Evolutionary conservation across 176 grass and related monocot genomes (phyloP).

Genomic region (Oryza rufipogon): DNA sequence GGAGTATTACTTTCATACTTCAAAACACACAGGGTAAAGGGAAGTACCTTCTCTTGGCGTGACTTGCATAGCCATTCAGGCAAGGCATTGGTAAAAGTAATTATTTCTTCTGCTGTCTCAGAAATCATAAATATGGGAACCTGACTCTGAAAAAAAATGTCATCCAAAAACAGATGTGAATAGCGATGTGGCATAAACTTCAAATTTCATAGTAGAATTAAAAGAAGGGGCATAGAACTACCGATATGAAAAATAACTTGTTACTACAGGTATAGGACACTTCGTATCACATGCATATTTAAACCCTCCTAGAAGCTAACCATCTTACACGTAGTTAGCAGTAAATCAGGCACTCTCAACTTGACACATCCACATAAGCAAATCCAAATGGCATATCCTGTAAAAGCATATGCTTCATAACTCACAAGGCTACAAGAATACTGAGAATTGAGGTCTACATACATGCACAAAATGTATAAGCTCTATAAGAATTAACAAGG

Average conservation of each 20-base stretch:
- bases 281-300: conserved; percentile 2
- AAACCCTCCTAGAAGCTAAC: conserved; percentile 17
- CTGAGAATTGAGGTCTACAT: conserved; percentile 3
- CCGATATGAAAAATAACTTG: neutral
- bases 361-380: conserved; percentile 27
- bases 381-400: neutral
- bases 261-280: neutral
- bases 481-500: neutral
- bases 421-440: conserved; percentile 17
- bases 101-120: conserved; percentile 62
- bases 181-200: neutral
- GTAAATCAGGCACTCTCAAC: conserved; percentile 12
- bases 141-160: conserved; percentile 40
- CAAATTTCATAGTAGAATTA: conserved; percentile 25
- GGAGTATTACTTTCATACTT: conserved; percentile 9
- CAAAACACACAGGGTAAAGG: conserved; percentile 31
- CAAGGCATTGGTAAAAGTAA: conserved; percentile 65
- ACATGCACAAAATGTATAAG: conserved; percentile 26
- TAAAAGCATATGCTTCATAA: conserved; percentile 2
- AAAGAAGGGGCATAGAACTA: neutral
- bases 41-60: conserved; percentile 85
- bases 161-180: conserved; percentile 18
- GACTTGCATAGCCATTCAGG: conserved; percentile 96
- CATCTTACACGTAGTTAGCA: neutral
- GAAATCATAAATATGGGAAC: conserved; percentile 91